Evolutionary conservation across 2,329 filamentous ascomycete genomes (phyloP).

Genomic region (Diaporthe sp.): DNA sequence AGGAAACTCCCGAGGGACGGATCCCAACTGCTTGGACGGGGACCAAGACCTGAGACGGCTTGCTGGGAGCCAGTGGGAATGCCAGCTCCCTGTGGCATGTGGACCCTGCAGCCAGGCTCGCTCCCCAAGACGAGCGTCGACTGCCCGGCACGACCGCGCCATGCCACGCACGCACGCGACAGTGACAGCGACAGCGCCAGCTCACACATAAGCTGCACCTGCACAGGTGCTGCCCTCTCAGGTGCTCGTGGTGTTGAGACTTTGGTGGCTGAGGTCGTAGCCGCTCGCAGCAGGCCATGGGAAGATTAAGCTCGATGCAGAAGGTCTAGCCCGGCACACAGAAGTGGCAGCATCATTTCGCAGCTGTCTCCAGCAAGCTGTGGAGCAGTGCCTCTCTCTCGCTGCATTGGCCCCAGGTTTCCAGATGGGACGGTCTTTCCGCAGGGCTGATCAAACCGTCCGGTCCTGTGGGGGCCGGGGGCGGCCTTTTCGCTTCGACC

Average conservation of each 20-base stretch:
- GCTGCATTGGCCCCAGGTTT: slow-evolving; percentile 6
- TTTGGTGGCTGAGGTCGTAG: background rate
- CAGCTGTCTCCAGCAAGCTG: background rate
- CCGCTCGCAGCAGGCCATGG: background rate
- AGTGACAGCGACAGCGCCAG: background rate
- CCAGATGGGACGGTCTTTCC: slow-evolving; percentile 26
- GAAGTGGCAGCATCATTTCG: background rate
- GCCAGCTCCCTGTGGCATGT: slow-evolving; percentile 14
- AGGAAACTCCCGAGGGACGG: slow-evolving; percentile 1
- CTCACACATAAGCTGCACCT: background rate
- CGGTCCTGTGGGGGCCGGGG: slow-evolving; percentile 25
- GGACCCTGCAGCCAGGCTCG: background rate
- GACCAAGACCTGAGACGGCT: slow-evolving; percentile 27
- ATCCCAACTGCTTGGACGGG: slow-evolving; percentile 25
- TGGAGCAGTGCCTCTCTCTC: slow-evolving; percentile 3
- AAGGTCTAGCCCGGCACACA: background rate
- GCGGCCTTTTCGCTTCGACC: background rate
- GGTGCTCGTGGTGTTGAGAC: slow-evolving; percentile 2
- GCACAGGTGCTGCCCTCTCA: background rate
- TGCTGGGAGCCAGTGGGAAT: background rate
- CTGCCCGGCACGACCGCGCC: slow-evolving; percentile 2
- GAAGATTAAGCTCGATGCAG: background rate
- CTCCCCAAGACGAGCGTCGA: background rate
- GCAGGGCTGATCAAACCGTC: slow-evolving; percentile 31
- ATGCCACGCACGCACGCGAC: background rate